phyloP scores from a whole-genome alignment of 306 rosid genomes.

The Carpinus fangiana region DNA sequence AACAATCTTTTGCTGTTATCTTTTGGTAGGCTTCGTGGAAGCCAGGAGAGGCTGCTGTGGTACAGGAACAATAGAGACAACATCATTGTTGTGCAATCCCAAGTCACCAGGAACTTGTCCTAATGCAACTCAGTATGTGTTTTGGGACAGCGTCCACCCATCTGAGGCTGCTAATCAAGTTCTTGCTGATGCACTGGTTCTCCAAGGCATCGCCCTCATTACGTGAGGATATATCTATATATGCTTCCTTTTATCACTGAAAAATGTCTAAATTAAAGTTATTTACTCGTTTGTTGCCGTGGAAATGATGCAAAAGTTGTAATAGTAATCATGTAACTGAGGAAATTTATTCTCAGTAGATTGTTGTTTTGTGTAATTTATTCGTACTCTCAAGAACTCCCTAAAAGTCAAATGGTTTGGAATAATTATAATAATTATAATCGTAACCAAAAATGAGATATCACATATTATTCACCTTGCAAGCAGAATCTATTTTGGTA shows the following conservation, averaged over 20 bases:
- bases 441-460: neutral
- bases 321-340: slow-evolving; percentile 17
- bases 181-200: slow-evolving; percentile 72
- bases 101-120: slow-evolving; percentile 80
- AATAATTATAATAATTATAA: neutral
- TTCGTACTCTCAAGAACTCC: slow-evolving; percentile 18
- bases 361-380: slow-evolving; percentile 11
- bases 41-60: slow-evolving; percentile 93
- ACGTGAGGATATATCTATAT: slow-evolving; percentile 34
- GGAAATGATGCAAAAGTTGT: slow-evolving; percentile 31
- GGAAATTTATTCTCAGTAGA: slow-evolving; percentile 12
- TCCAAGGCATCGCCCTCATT: slow-evolving; percentile 72
- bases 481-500: neutral
- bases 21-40: slow-evolving; percentile 63
- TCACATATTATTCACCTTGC: neutral
- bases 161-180: slow-evolving; percentile 83
- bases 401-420: slow-evolving; percentile 20
- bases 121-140: slow-evolving; percentile 86
- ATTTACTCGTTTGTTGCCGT: slow-evolving; percentile 5
- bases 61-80: slow-evolving; percentile 74
- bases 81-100: slow-evolving; percentile 74
- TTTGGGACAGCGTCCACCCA: slow-evolving; percentile 96
- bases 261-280: neutral
- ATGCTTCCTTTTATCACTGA: neutral
- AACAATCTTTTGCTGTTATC: neutral